Conservation (phyloP, 2,329 filamentous ascomycete species). For the Aspergillus pseudonomiae region DNA sequence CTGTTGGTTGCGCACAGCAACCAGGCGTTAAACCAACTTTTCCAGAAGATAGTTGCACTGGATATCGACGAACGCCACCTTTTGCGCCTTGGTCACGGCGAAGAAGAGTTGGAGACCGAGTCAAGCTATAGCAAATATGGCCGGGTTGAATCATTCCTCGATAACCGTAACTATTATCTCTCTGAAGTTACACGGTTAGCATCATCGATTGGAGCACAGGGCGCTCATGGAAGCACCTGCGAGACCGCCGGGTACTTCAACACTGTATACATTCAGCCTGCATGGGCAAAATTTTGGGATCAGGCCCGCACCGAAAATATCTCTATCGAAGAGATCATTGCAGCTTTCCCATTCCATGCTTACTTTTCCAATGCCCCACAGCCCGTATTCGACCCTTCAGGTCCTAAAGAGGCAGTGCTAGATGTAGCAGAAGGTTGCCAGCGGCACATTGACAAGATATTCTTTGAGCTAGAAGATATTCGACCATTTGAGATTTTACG, state of each 20-base stretch:
- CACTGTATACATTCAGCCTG: constrained; percentile 83
- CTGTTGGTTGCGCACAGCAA: constrained; percentile 95
- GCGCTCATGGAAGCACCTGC: constrained; percentile 93
- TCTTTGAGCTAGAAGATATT: constrained; percentile 88
- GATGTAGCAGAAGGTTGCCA: constrained; percentile 85
- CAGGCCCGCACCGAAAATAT: constrained; percentile 59
- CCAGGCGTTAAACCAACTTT: constrained; percentile 94
- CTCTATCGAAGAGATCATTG: constrained; percentile 64
- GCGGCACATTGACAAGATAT: constrained; percentile 84
- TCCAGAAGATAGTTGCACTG: constrained; percentile 94
- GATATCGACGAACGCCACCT: constrained; percentile 96
- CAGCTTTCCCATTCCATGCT: constrained; percentile 80
- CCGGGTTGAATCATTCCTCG: constrained; percentile 90
- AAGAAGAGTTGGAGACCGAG: constrained; percentile 88
- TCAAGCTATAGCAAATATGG: constrained; percentile 91
- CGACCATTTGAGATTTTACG: constrained; percentile 93
- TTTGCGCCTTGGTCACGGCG: constrained; percentile 87
- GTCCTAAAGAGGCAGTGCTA: constrained; percentile 66
- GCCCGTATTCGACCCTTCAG: constrained; percentile 73
- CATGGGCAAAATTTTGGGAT: constrained; percentile 84
- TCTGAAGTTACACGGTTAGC: constrained; percentile 85
- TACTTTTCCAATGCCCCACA: constrained; percentile 90
- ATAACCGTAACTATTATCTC: constrained; percentile 78
- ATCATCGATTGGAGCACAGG: constrained; percentile 79
- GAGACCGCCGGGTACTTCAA: constrained; percentile 98